Percentiles rank a stretch among this genome's conserved stretches.
phyloP scores from a whole-genome alignment of 768 basidiomycete genomes.

The Lactarius indigo region DNA sequence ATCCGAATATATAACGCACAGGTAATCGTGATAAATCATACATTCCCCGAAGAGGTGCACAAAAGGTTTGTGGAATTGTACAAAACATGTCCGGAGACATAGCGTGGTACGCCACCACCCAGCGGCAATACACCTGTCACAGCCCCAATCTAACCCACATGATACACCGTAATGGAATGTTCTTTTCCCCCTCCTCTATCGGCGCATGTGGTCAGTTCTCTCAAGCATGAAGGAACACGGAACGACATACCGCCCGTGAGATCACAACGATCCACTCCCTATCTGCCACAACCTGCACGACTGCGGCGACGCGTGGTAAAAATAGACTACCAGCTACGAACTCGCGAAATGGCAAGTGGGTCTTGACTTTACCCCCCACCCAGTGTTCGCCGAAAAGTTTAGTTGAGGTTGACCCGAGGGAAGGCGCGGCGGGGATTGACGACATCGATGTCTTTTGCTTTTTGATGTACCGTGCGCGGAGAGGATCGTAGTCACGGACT shows the following conservation, averaged over 20 bases:
- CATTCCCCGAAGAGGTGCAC: not conserved
- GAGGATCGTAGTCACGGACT: slow-evolving; percentile 8
- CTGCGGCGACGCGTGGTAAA: not conserved
- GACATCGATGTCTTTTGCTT: not conserved
- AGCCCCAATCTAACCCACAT: slow-evolving; percentile 5
- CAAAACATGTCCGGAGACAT: not conserved
- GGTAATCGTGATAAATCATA: not conserved
- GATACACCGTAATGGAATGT: not conserved
- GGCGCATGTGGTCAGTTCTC: not conserved
- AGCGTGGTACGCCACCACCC: not conserved
- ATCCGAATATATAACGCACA: not conserved
- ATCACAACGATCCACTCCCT: slow-evolving; percentile 17
- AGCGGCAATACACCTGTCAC: not conserved
- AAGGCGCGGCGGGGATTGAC: not conserved
- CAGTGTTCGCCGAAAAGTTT: slow-evolving; percentile 3
- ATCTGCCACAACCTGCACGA: slow-evolving; percentile 9
- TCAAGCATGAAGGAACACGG: not conserved
- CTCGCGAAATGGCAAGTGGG: slow-evolving; percentile 15
- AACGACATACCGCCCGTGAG: slow-evolving; percentile 1
- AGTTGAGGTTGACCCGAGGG: not conserved
- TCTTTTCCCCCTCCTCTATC: not conserved
- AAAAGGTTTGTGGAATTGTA: not conserved
- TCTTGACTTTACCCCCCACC: slow-evolving; percentile 2
- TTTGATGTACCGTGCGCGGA: not conserved
- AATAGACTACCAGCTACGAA: not conserved